Conservation (phyloP, 805 yeast species). For the Lipomyces sp. region DNA sequence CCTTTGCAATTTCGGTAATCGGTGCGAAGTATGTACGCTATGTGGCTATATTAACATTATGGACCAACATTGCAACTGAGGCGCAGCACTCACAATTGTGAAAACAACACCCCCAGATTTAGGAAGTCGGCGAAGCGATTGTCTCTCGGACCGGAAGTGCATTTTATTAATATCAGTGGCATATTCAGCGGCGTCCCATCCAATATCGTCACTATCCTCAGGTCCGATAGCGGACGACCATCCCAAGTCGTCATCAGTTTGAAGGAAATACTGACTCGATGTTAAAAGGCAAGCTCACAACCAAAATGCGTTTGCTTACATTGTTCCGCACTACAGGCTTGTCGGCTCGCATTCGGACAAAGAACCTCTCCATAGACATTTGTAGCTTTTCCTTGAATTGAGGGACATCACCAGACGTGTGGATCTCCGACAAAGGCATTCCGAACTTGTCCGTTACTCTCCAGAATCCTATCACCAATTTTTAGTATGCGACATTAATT, state of each 20-base stretch:
- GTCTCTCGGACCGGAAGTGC: constrained; percentile 68
- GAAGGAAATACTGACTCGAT: constrained; percentile 56
- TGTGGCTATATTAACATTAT: not conserved
- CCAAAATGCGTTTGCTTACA: constrained; percentile 14
- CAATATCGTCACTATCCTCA: constrained; percentile 57
- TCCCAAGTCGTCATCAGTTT: constrained; percentile 64
- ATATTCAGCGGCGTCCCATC: constrained; percentile 62
- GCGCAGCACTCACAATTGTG: constrained; percentile 49
- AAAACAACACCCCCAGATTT: constrained; percentile 61
- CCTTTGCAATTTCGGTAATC: constrained; percentile 57
- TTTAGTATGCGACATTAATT: not conserved
- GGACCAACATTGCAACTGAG: not conserved
- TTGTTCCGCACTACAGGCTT: constrained; percentile 67
- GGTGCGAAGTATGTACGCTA: constrained; percentile 64
- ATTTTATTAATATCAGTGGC: constrained; percentile 56
- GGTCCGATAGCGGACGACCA: constrained; percentile 70
- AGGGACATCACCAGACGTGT: constrained; percentile 71
- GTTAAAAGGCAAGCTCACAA: not conserved
- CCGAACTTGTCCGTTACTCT: constrained; percentile 64
- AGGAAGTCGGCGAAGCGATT: constrained; percentile 65
- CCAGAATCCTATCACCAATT: constrained; percentile 54
- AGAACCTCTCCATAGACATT: constrained; percentile 69
- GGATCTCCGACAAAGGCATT: constrained; percentile 61
- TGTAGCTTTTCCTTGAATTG: constrained; percentile 63
- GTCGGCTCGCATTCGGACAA: constrained; percentile 59